Percentiles rank a stretch among this genome's conserved stretches.
Evolutionary conservation across 2,329 filamentous ascomycete species (phyloP).

Genomic region (Thielaviopsis cerberus): DNA sequence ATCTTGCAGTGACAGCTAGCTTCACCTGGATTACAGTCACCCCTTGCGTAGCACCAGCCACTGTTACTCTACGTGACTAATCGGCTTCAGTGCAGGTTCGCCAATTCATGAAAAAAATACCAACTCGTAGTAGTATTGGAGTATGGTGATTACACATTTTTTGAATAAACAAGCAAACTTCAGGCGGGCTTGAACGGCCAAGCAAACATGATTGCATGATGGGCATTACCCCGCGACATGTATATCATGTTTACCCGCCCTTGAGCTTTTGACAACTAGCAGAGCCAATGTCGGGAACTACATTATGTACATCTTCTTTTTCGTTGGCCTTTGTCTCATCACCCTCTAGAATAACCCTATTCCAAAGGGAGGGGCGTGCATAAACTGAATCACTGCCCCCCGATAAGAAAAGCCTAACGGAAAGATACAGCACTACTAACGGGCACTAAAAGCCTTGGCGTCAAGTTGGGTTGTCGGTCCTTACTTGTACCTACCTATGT

Average conservation of each 20-base stretch:
- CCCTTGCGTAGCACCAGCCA: neutral
- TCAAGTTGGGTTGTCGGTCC: neutral
- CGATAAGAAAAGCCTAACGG: neutral
- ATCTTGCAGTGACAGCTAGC: neutral
- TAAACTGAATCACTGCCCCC: neutral
- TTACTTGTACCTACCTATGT: neutral
- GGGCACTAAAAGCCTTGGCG: neutral
- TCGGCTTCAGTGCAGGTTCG: no score
- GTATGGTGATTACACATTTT: neutral
- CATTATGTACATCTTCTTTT: neutral
- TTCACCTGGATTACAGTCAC: neutral
- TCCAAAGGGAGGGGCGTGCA: neutral
- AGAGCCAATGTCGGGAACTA: no score
- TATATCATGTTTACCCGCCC: neutral
- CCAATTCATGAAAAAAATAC: neutral
- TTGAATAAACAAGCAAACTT: neutral
- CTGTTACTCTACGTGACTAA: neutral
- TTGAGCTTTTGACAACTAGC: neutral
- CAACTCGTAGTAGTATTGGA: neutral
- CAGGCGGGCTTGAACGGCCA: neutral
- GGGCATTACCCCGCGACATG: neutral
- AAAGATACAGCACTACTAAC: neutral
- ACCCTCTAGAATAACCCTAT: neutral
- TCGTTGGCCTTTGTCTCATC: neutral
- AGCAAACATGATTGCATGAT: neutral